Evolutionary conservation across 1,284 basidiomycete genomes (phyloP), one percentile per base, ranked within the genome.

Genomic region (Moesziomyces sp.): DNA sequence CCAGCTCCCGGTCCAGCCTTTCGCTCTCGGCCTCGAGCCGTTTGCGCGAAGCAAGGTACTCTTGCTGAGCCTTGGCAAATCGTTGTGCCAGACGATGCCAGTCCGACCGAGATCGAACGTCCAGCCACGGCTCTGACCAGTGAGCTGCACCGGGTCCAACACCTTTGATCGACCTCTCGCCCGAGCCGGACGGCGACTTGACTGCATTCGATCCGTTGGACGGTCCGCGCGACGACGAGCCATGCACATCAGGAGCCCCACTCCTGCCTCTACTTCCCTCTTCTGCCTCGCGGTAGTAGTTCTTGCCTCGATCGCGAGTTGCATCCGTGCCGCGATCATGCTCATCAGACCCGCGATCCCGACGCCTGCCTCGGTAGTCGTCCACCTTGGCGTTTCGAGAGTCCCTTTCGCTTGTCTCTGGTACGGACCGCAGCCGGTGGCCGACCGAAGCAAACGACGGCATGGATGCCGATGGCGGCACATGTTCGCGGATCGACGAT

Each of bases 61-160:
- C 73, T 45, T 71, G 57, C 16, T 65, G 63, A 23, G 64, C 65
- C 47, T 65, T 71, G 19, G 59, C 50, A 47, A 75, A 75, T 16
- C 73, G 59, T 47, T 71, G 55, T 3, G 73, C 67, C 5, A 75
- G 57, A 7, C 60, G 56, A 23, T 75, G 64, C 73, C 73, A 75
- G 47, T 75, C 73, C 3, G 68, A 19, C 18, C 48, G 51, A 11
- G 63, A 64, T 1, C 73, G 67, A 2, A 75, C 67, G 43, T 75
- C 68, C 10, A 75, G 50, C 73, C 73, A 75, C 8, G 68, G 73
- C 49, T 75, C 73, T 13, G 57, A 66, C 73, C 67, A 72, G 47
- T 68, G 73, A 2, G 73, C 58, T 14, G 73, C 73, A 5, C 73
- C 73, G 2, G 63, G 73, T 7, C 68, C 73, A 2, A 75, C 68